Evolutionary conservation across 2,329 filamentous ascomycete genomes (phyloP).

Genomic region (Colletotrichum tropicicola): DNA sequence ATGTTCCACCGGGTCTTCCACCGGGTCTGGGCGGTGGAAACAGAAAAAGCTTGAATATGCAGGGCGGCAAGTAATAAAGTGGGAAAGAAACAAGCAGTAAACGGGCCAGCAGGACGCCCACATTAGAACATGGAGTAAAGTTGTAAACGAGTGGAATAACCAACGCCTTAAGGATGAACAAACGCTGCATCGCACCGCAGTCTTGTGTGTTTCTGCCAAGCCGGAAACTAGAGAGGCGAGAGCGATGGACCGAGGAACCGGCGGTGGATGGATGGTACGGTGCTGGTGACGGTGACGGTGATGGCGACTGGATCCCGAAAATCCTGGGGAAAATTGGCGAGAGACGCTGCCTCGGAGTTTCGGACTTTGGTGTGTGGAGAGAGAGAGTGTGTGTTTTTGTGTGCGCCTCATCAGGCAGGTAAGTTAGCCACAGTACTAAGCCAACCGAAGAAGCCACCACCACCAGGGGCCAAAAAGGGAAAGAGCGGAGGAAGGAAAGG

Average conservation of each 20-base stretch:
- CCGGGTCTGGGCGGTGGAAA: not conserved
- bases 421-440: too few species aligned
- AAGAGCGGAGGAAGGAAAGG: not conserved
- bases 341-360: not conserved
- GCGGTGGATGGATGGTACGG: not conserved
- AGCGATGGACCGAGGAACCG: not conserved
- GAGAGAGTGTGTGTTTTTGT: not conserved
- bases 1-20: not conserved
- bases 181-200: too few species aligned
- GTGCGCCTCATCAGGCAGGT: too few species aligned
- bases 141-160: too few species aligned
- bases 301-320: not conserved
- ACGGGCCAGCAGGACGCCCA: not conserved
- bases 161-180: too few species aligned
- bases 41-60: conserved; percentile 17
- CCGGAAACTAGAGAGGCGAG: conserved; percentile 1
- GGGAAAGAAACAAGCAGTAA: not conserved
- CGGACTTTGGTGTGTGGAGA: too few species aligned
- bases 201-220: conserved; percentile 22
- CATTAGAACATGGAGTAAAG: too few species aligned
- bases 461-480: too few species aligned
- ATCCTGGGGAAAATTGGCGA: not conserved
- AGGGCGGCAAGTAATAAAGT: not conserved
- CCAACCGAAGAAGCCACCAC: too few species aligned
- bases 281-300: not conserved